Conservation (phyloP, 257 asterid genomes). For the Phtheirospermum japonicum region DNA sequence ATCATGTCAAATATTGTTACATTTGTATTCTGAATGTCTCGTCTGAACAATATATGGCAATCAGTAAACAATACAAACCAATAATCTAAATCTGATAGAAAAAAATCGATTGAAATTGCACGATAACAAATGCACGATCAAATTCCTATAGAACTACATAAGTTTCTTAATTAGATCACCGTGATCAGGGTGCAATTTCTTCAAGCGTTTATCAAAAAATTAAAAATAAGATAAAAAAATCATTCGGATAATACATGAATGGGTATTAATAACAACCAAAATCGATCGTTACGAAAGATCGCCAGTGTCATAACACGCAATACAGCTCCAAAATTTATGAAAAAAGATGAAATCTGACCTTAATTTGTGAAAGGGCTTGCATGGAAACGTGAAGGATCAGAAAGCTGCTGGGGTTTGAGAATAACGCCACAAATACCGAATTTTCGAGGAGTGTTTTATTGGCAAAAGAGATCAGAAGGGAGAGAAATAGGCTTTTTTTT, state of each 20-base stretch:
- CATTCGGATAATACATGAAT: not conserved
- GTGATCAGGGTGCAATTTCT: conserved; percentile 19
- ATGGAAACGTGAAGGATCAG: conserved; percentile 24
- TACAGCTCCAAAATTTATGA: conserved; percentile 14
- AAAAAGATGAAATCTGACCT: not conserved
- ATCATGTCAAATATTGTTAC: conserved; percentile 6
- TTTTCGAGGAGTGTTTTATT: conserved; percentile 12
- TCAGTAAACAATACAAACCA: not conserved
- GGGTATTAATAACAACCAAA: conserved; percentile 4
- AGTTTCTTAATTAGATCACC: conserved; percentile 14
- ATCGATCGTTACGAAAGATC: conserved; percentile 2
- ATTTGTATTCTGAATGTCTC: conserved; percentile 12
- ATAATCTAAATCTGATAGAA: conserved; percentile 2
- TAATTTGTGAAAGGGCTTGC: conserved; percentile 16
- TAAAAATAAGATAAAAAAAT: not conserved
- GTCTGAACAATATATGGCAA: conserved; percentile 6
- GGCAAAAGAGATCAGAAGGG: conserved; percentile 28
- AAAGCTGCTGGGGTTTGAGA: conserved; percentile 21
- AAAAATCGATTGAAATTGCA: conserved; percentile 22
- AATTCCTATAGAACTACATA: conserved; percentile 14
- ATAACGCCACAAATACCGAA: conserved; percentile 21
- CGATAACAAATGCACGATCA: conserved; percentile 10
- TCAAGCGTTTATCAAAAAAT: conserved; percentile 7
- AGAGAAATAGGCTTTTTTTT: conserved; percentile 25
- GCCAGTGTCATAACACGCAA: conserved; percentile 24